Evolutionary conservation across 495 filamentous ascomycete species (phyloP).

Genomic region (Usnea hakonensis): DNA sequence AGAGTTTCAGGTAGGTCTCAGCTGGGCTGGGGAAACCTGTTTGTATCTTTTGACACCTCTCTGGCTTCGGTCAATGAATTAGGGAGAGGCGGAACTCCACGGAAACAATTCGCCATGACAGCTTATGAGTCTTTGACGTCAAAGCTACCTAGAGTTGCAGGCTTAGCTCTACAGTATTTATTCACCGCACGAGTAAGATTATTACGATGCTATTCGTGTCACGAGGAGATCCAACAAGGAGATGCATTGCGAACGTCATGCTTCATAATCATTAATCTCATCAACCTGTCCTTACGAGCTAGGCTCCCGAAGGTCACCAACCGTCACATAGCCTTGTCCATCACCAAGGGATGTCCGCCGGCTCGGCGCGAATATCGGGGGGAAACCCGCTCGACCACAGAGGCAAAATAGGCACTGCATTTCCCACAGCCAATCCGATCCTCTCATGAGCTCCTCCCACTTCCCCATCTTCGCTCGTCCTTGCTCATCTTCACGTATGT

Average conservation of each 20-base stretch:
- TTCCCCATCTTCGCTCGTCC: conserved; percentile 44
- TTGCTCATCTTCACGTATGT: conserved; percentile 42
- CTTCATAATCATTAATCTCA: conserved; percentile 12
- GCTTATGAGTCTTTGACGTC: neutral
- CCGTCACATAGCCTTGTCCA: neutral
- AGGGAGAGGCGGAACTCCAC: neutral
- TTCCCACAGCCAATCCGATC: neutral
- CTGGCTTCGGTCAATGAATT: neutral
- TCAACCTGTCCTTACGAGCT: neutral
- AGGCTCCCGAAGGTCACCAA: neutral
- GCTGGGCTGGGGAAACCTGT: neutral
- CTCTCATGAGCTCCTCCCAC: conserved; percentile 2
- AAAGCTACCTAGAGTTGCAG: neutral
- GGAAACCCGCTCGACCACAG: neutral
- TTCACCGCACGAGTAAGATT: neutral
- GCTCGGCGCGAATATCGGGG: neutral
- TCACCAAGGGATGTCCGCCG: neutral
- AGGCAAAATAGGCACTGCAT: neutral
- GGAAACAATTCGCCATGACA: neutral
- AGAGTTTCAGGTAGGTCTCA: neutral
- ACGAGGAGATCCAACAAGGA: neutral
- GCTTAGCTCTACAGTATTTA: neutral
- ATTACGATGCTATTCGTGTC: neutral
- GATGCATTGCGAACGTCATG: neutral
- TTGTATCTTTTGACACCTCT: neutral